Percentiles rank a stretch among this genome's conserved stretches.
These are phyloP conservation scores for Cordyceps cicadae DNA, from an alignment of 2,329 filamentous ascomycete genomes.

Conservation along the genomic window DNA sequence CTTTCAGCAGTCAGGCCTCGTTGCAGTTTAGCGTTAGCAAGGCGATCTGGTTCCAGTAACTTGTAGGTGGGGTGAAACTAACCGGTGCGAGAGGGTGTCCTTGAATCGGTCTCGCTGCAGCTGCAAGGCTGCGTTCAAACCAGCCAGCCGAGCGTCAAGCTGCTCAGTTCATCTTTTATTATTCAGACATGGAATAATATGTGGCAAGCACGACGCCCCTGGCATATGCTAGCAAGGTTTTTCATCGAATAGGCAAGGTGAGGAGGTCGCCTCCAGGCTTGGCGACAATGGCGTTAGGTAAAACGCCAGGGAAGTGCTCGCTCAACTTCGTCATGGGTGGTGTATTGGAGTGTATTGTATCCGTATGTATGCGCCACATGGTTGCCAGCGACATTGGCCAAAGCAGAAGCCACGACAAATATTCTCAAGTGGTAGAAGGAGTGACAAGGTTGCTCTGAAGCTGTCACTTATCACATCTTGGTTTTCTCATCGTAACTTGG, in stretches of 20 bases:
- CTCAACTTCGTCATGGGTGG: neutral
- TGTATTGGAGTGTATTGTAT: neutral
- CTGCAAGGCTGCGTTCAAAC: slow-evolving; percentile 2
- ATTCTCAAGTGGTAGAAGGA: neutral
- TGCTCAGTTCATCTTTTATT: neutral
- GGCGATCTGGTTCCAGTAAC: slow-evolving; percentile 3
- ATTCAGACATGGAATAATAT: neutral
- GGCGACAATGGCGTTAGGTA: neutral
- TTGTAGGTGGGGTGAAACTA: neutral
- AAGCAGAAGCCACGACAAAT: neutral
- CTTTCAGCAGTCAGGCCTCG: neutral
- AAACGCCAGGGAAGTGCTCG: neutral
- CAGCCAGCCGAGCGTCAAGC: neutral
- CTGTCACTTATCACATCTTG: neutral
- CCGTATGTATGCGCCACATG: neutral
- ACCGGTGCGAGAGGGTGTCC: neutral
- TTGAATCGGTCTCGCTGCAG: neutral
- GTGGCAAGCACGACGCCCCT: neutral
- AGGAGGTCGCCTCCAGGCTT: neutral
- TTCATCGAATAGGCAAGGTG: neutral
- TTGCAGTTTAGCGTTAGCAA: slow-evolving; percentile 1
- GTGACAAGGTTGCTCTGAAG: neutral
- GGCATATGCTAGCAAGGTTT: neutral
- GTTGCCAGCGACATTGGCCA: neutral
- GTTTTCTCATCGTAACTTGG: neutral